Evolutionary conservation across 2,329 filamentous ascomycete species (phyloP), one percentile per base, ranked within the genome.

Genomic region (Penicillium verrucosum): DNA sequence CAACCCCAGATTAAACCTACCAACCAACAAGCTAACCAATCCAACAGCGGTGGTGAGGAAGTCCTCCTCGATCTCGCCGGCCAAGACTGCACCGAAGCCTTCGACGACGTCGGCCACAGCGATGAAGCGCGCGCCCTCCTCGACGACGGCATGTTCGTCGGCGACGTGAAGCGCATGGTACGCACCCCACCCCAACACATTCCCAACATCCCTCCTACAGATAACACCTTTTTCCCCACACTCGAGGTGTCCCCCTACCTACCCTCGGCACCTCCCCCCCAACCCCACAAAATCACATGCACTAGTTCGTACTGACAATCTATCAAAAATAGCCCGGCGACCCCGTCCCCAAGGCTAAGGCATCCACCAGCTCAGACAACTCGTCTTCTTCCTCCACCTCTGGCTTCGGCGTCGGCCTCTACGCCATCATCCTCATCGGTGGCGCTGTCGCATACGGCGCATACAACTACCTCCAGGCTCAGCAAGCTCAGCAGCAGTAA

Each of bases 21-120:
- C 32, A 46, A 41, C 46, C 54, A 44, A 23, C 27, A 18, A 4
- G 27, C 60, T 66, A 56, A 66, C 52, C 18, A 23, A 32, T 27
- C 3, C n/a, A 41, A 54, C 72, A 97, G 94, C 70, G 94, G 94
- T 82, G 94, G 94, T 80, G 94, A 99, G 81, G 94, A 99, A 81
- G 94, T 99, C 68, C 82, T 99, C 62, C 88, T 99, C 67, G 94
- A 99, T 68, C 92, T 97, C 63, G 94, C 83, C 71, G 94, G 94
- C 67, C 92, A 96, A 80, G 94, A 99, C 78, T 89, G 90, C 70
- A 96, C 93, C 69, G 94, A 97, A 80, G 93, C 94, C 60, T 99
- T 99, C 75, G 94, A 99, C 82, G 94, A 99, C 78, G 94, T 99
- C 71, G 94, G 94, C 73, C 94, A 99, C 88, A 95, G 90, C 70